Base-by-base conservation (phyloP, 2,329 filamentous ascomycete species). In the Aspergillus caelatus region DNA sequence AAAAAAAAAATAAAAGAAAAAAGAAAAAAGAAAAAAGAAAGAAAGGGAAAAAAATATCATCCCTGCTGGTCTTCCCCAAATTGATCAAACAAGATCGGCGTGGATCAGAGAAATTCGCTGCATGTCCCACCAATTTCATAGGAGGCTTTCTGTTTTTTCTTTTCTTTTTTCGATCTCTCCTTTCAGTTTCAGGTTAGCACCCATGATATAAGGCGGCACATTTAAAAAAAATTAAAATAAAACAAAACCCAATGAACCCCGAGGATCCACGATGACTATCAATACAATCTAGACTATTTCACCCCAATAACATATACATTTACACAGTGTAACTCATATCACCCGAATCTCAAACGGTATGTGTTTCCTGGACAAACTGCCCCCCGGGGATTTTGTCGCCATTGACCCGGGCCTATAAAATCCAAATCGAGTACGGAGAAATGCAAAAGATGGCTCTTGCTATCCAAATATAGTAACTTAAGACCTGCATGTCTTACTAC, bases 391-490 rank as follows among this genome's bases (percentile, higher is more conserved):
- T 59, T 53, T 39, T 26, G 12, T 41, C 21, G 52, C 52, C 52
- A 55, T 36, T 5, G 36, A 39, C 34, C 52, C 52, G 52, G 34
- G 8, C 52, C 52, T 39, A 55, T 53, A 32, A 39, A 26, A 55
- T 14, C 23, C 32, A 52, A 32, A 28, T 52, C 16, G 16, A 53
- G 36, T 53, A 52, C 32, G 57, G 48, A 52, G 28, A 32, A 52
- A 41, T 58, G 56, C 43, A 30, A 52, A 34, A 34, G 28, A 48
- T 46, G 36, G 39, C 23, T 32, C 54, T 34, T 53, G 26, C 30
- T 23, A 28, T 21, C 67, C 67, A 67, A 68, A 68, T 66, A 66
- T 68, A 68, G 67, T 58, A 68, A 67, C 67, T 54, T 55, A 60
- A 48, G 58, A 23, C 63, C 67, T 67, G 65, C 65, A 67, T 68